Evolutionary conservation across 2,329 filamentous ascomycete species (phyloP).

Genomic region (Paecilomyces variotii): DNA sequence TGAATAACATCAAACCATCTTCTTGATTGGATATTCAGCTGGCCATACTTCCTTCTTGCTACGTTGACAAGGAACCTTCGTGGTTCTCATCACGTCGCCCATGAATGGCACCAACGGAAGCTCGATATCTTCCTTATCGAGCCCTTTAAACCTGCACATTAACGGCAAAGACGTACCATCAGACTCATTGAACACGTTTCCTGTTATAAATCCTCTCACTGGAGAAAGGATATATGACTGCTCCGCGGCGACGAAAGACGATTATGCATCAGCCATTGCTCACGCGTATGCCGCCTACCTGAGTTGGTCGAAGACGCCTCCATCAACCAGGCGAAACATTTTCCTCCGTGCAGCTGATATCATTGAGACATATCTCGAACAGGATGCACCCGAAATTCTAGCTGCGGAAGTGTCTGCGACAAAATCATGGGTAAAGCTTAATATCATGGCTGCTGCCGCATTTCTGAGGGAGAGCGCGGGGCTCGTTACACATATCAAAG

Average conservation of each 20-base stretch:
- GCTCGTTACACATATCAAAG: constrained; percentile 8
- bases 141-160: background rate
- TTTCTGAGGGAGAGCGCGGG: constrained; percentile 6
- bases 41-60: too few relatives aligned
- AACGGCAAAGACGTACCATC: constrained; percentile 2
- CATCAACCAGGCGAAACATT: background rate
- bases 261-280: constrained; percentile 1
- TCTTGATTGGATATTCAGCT: background rate
- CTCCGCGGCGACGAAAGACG: background rate
- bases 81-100: background rate
- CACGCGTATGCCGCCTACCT: background rate
- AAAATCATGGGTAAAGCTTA: constrained; percentile 4
- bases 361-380: background rate
- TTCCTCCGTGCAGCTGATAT: constrained; percentile 2
- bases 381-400: constrained; percentile 10
- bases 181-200: background rate
- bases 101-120: background rate
- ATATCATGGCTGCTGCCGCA: constrained; percentile 5
- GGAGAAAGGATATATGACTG: background rate
- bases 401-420: constrained; percentile 6
- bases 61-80: too few relatives aligned
- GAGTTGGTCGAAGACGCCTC: background rate
- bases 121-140: background rate
- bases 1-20: background rate
- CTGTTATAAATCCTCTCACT: background rate